Conservation (phyloP, 192 early-diverging fungal genomes). For the Coemansia sp. region DNA sequence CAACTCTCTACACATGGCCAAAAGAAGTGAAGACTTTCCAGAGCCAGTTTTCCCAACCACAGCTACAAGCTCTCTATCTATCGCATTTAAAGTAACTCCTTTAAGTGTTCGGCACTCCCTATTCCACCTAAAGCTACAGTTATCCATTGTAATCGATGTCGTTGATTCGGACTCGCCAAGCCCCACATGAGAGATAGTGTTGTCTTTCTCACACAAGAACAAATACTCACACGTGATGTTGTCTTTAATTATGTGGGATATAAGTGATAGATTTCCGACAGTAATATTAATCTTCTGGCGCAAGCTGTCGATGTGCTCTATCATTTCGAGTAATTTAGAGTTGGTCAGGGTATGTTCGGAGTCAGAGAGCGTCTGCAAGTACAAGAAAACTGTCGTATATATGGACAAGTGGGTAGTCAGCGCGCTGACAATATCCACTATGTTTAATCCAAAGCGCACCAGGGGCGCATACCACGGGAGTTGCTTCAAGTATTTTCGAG, state of each 20-base stretch:
- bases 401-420: background rate
- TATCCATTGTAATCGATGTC: background rate
- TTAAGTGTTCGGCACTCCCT: background rate
- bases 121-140: slow-evolving; percentile 3
- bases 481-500: background rate
- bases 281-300: background rate
- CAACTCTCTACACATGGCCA: slow-evolving; percentile 78
- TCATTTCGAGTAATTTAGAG: background rate
- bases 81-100: slow-evolving; percentile 56
- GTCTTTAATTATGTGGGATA: background rate
- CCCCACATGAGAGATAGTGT: too few species aligned
- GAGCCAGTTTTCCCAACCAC: slow-evolving; percentile 76
- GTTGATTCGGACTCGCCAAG: too few species aligned
- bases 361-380: background rate
- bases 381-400: background rate
- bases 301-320: background rate
- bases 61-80: slow-evolving; percentile 63
- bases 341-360: too few species aligned
- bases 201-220: too few species aligned
- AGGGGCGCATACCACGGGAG: slow-evolving; percentile 4
- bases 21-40: slow-evolving; percentile 78
- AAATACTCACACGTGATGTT: too few species aligned
- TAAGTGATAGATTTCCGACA: too few species aligned
- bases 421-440: background rate
- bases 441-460: background rate